Evolutionary conservation across 1,139 yeast genomes (phyloP).

Genomic region (Saccharomyces hybrid): DNA sequence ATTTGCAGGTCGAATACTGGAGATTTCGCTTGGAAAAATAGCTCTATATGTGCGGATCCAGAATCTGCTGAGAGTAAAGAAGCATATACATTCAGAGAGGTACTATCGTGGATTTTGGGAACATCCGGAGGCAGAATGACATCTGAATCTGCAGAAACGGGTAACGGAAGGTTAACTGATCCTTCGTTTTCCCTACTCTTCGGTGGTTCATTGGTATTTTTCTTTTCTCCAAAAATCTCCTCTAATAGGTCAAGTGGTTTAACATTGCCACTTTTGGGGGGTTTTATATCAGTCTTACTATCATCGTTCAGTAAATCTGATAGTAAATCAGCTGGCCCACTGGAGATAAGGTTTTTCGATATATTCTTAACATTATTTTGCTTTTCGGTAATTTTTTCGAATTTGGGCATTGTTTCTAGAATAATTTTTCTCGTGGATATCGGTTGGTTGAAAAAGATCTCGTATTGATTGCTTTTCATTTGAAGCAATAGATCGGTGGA

Average conservation of each 20-base stretch:
- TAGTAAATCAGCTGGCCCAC: slow-evolving; percentile 7
- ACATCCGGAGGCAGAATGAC: slow-evolving; percentile 19
- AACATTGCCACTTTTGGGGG: background rate
- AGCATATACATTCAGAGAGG: slow-evolving; percentile 25
- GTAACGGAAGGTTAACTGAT: slow-evolving; percentile 13
- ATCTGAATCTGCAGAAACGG: slow-evolving; percentile 5
- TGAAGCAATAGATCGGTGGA: slow-evolving; percentile 77
- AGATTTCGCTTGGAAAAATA: slow-evolving; percentile 29
- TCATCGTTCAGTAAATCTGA: slow-evolving; percentile 1
- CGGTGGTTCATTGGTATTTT: slow-evolving; percentile 8
- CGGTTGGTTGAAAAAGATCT: slow-evolving; percentile 58
- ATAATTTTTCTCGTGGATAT: slow-evolving; percentile 56
- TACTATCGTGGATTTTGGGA: slow-evolving; percentile 27
- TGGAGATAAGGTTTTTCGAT: slow-evolving; percentile 10
- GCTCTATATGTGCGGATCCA: slow-evolving; percentile 27
- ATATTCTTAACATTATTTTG: slow-evolving; percentile 36
- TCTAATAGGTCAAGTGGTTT: slow-evolving; percentile 47
- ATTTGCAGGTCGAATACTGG: slow-evolving; percentile 46
- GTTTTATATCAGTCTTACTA: background rate
- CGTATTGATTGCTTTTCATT: slow-evolving; percentile 77
- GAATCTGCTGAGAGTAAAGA: slow-evolving; percentile 9
- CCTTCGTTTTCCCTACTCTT: slow-evolving; percentile 11
- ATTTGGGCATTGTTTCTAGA: slow-evolving; percentile 77
- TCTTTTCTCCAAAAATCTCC: slow-evolving; percentile 53
- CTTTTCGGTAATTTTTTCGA: slow-evolving; percentile 34